These are phyloP conservation scores for Amanita inopinata DNA, from an alignment of 768 basidiomycete species.

Conservation along the genomic window DNA sequence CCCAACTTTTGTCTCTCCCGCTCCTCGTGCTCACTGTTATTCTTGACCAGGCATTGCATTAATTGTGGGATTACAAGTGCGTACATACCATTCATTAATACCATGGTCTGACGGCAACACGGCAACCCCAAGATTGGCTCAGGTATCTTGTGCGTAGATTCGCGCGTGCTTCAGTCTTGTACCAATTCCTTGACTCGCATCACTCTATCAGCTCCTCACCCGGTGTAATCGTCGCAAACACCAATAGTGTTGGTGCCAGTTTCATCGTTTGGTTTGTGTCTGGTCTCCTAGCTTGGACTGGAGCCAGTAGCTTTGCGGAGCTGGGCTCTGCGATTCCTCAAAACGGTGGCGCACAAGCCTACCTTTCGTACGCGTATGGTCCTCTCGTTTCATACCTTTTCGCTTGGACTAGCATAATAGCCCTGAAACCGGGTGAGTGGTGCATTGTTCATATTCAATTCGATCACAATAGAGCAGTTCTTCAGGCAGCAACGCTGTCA, in stretches of 20 bases:
- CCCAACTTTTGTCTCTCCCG: background rate
- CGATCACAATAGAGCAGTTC: conserved; percentile 5
- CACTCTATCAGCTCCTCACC: conserved; percentile 63
- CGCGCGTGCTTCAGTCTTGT: background rate
- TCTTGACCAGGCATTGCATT: conserved; percentile 91
- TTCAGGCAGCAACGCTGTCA: conserved; percentile 68
- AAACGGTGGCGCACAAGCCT: conserved; percentile 66
- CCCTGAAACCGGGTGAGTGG: conserved; percentile 66
- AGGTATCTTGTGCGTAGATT: conserved; percentile 71
- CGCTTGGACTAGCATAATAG: conserved; percentile 90
- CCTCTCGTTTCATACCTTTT: conserved; percentile 85
- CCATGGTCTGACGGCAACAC: background rate
- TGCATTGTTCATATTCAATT: conserved; percentile 1
- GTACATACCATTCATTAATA: conserved; percentile 5
- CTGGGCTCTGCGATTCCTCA: conserved; percentile 83
- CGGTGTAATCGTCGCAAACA: conserved; percentile 84
- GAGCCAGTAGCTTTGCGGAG: conserved; percentile 90
- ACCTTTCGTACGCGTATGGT: conserved; percentile 83
- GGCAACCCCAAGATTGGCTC: conserved; percentile 60
- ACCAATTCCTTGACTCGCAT: background rate
- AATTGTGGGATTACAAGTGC: conserved; percentile 72
- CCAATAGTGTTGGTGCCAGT: conserved; percentile 84
- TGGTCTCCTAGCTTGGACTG: conserved; percentile 89
- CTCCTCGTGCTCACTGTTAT: background rate
- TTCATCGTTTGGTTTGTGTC: conserved; percentile 76